phyloP scores from a whole-genome alignment of 768 basidiomycete species.

The Amanita muscaria region DNA sequence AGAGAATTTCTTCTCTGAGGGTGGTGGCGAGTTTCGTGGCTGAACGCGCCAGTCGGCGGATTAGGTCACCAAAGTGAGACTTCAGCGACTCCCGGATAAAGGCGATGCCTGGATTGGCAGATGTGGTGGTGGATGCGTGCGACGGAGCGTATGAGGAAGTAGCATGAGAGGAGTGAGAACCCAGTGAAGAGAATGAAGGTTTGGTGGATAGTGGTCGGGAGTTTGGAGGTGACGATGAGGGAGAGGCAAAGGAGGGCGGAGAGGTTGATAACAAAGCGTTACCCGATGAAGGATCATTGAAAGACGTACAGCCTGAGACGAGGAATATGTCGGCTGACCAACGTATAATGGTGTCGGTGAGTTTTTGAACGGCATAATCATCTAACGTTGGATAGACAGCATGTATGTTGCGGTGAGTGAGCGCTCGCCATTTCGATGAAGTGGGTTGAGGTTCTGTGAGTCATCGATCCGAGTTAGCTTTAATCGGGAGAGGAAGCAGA shows the following conservation, averaged over 20 bases:
- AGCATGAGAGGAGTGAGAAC: constrained; percentile 4
- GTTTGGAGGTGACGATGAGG: constrained; percentile 17
- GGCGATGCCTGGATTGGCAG: background rate
- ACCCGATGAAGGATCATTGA: constrained; percentile 30
- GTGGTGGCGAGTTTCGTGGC: constrained; percentile 57
- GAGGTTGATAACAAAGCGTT: constrained; percentile 15
- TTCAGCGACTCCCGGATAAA: constrained; percentile 23
- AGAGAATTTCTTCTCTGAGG: constrained; percentile 67
- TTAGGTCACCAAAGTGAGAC: constrained; percentile 46
- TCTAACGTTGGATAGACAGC: constrained; percentile 55
- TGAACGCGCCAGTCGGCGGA: constrained; percentile 56
- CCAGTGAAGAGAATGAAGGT: constrained; percentile 16
- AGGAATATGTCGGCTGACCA: constrained; percentile 64
- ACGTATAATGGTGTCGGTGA: constrained; percentile 64
- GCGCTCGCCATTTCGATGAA: constrained; percentile 67
- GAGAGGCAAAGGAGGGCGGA: constrained; percentile 9
- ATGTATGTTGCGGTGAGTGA: constrained; percentile 64
- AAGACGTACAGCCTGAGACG: constrained; percentile 46
- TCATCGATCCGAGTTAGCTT: too few relatives aligned
- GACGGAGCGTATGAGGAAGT: constrained; percentile 9
- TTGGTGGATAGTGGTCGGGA: constrained; percentile 22
- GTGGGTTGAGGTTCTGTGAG: constrained; percentile 68
- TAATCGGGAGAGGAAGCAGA: constrained; percentile 1
- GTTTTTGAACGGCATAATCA: constrained; percentile 61
- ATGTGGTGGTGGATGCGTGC: constrained; percentile 5